Evolutionary conservation across 257 asterid genomes (phyloP).

Genomic region (Ophiorrhiza pumila): DNA sequence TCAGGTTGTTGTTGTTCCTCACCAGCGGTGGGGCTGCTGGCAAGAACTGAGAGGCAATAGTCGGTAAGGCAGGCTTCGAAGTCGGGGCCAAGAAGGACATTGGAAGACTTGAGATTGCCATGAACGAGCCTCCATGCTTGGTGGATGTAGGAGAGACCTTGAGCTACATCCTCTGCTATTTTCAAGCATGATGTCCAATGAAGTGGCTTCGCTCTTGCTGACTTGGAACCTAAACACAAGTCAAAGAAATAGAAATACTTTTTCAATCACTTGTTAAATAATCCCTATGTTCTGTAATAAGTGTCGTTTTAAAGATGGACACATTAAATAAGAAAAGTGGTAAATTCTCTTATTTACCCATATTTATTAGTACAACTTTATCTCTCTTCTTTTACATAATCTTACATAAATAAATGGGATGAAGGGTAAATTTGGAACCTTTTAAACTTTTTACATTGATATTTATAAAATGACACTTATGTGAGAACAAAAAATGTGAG

Average conservation of each 20-base stretch:
- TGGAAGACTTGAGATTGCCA: constrained; percentile 81
- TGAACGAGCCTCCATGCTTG: constrained; percentile 95
- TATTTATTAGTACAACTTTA: too few species aligned
- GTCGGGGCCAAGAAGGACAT: constrained; percentile 81
- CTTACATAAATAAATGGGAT: too few species aligned
- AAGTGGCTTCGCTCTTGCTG: constrained; percentile 80
- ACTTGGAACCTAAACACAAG: constrained; percentile 42
- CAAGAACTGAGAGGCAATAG: constrained; percentile 59
- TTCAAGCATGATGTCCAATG: constrained; percentile 98
- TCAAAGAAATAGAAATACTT: neutral
- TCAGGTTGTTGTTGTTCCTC: constrained; percentile 42
- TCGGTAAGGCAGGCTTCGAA: constrained; percentile 90
- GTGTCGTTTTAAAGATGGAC: too few species aligned
- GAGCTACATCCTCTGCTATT: constrained; percentile 92
- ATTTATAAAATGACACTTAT: too few species aligned
- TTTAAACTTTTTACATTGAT: too few species aligned
- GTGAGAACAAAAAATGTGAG: too few species aligned
- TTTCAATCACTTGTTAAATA: neutral
- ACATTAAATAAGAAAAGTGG: too few species aligned
- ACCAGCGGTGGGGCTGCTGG: constrained; percentile 26
- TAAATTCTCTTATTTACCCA: too few species aligned
- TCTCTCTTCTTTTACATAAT: too few species aligned
- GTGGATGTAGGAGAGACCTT: constrained; percentile 88
- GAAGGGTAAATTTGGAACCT: too few species aligned
- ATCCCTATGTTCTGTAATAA: too few species aligned